Percentiles rank a stretch among this genome's conserved stretches.
phyloP scores from a whole-genome alignment of 495 filamentous ascomycete genomes.

The Echria macrotheca region DNA sequence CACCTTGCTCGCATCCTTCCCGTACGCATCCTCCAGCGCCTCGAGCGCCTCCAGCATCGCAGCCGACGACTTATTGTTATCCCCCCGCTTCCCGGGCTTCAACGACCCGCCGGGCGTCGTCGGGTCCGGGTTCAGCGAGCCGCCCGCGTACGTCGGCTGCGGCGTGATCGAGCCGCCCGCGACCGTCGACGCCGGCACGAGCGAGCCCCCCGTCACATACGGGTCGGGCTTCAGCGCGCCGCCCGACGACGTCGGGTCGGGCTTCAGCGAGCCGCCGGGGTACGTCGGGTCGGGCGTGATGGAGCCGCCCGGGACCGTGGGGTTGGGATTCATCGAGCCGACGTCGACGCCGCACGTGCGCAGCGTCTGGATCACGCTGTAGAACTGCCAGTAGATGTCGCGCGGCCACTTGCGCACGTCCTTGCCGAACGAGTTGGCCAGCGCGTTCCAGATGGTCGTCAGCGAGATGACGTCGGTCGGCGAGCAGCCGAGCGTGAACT shows the following conservation, averaged over 20 bases:
- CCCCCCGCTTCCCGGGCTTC: neutral
- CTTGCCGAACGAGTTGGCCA: conserved; percentile 18
- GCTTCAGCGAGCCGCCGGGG: conserved; percentile 8
- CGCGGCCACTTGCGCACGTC: conserved; percentile 14
- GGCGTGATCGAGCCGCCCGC: conserved; percentile 10
- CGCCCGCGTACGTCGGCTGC: conserved; percentile 13
- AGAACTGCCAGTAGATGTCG: conserved; percentile 5
- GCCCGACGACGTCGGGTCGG: conserved; percentile 13
- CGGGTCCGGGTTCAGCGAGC: conserved; percentile 21
- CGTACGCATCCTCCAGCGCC: conserved; percentile 19
- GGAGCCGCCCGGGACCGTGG: conserved; percentile 20
- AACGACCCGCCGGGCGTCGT: conserved; percentile 22
- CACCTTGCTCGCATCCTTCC: conserved; percentile 14
- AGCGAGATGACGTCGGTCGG: conserved; percentile 16
- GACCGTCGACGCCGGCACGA: conserved; percentile 14
- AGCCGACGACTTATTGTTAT: neutral
- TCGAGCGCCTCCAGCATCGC: conserved; percentile 12
- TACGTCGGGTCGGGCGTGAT: conserved; percentile 14
- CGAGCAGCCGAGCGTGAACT: conserved; percentile 23
- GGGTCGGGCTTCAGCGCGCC: conserved; percentile 21
- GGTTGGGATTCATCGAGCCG: conserved; percentile 21
- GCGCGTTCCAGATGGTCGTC: conserved; percentile 13
- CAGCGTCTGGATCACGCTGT: neutral
- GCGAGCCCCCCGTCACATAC: conserved; percentile 19
- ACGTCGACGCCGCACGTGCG: conserved; percentile 21